A percentile compares a stretch with the other conserved stretches of the same genome.
Conservation (phyloP, 805 yeast species). For the Ogataea angusta region DNA sequence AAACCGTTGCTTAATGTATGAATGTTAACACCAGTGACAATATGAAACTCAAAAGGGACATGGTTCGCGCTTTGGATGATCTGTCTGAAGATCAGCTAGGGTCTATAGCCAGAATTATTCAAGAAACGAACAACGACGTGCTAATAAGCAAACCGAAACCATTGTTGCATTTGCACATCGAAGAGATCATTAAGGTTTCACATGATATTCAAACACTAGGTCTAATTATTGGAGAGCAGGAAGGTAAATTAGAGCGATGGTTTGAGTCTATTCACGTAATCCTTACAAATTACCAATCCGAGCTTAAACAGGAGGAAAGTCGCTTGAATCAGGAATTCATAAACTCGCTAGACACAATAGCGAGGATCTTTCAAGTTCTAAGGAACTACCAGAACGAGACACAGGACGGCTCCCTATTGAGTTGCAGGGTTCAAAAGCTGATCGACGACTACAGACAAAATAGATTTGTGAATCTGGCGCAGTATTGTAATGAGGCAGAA, state of each 20-base stretch:
- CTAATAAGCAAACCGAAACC: not conserved
- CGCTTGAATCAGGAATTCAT: conserved; percentile 22
- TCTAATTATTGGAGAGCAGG: conserved; percentile 13
- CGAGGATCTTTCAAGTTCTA: conserved; percentile 21
- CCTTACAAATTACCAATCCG: conserved; percentile 8
- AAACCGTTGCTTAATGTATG: not conserved
- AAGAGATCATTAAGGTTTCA: conserved; percentile 9
- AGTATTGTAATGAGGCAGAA: conserved; percentile 22
- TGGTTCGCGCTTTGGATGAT: conserved; percentile 2
- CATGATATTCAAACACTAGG: conserved; percentile 15
- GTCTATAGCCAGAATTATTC: conserved; percentile 11
- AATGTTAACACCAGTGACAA: not conserved
- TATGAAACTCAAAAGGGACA: not conserved
- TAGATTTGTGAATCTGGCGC: conserved; percentile 15
- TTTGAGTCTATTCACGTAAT: conserved; percentile 6
- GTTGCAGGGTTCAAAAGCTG: conserved; percentile 19
- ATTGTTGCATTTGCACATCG: conserved; percentile 2
- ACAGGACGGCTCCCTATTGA: conserved; percentile 15
- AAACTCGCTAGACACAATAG: conserved; percentile 26
- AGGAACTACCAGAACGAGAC: conserved; percentile 14
- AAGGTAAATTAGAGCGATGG: conserved; percentile 14
- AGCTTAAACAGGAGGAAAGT: conserved; percentile 14
- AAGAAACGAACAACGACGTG: conserved; percentile 4
- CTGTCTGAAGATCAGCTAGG: conserved; percentile 14
- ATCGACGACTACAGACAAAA: conserved; percentile 21